Evolutionary conservation across 306 rosid species (phyloP), one percentile per base, ranked within the genome.

Genomic region (Comarum palustre): DNA sequence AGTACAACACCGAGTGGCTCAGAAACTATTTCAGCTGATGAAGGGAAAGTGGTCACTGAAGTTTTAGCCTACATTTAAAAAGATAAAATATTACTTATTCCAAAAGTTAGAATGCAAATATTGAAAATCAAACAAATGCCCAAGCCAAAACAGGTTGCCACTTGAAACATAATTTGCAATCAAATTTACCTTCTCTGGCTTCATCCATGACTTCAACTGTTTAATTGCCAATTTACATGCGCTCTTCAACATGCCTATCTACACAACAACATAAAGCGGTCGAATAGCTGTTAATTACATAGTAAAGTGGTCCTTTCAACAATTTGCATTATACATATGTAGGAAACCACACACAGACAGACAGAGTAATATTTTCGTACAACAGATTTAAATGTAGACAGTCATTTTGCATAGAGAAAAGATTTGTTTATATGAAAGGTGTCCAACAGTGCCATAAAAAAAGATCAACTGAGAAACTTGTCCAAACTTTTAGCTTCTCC

Each of bases 11-110:
- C 99, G 39, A 95, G 73, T 25, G 99, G 99, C 80, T 95, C 99
- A 47, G 97, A 83, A 62, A 95, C 96, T 76, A 95, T 90, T 82
- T 90, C 93, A 65, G 97, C 99, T 42, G 99, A 90, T 24, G 99
- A 88, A 73, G 99, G 99, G 82, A 91, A 95, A 45, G 89, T 79
- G 38, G 86, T 42, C 4, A 95, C 9, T 58, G 97, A 84, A 64
- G 93, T 90, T 86, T 84, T 87, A 73, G 78, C 96, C 99, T 95
- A 83, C 78, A 84, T 68, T 73, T 48, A 29, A 8, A 76, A 54
- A 73, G 43, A 59, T 25, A 74, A 27, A 71, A 7, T 78, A 50
- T 16, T 72, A 72, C 41, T 41, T 39, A 27, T 14, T 6, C 31
- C 11, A 0, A 45, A 67, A 46, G 12, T 14, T 3, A 27, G 27